Evolutionary conservation across 495 filamentous ascomycete genomes (phyloP), one percentile per base, ranked within the genome.

Genomic region (Sordaria brevicollis): DNA sequence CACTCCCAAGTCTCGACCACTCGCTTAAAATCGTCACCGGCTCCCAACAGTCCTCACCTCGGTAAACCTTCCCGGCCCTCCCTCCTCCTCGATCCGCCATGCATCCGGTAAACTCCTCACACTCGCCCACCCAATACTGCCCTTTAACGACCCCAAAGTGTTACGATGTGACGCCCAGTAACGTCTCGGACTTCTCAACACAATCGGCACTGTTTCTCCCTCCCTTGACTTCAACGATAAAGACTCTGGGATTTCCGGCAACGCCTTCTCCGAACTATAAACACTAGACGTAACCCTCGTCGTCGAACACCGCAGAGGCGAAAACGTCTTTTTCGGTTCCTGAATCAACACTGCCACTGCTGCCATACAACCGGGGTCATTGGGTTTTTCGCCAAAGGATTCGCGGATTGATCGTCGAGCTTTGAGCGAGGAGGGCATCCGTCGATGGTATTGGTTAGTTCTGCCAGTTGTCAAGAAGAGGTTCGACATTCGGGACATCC

Each of bases 311-410:
- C 69, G n/a, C n/a, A n/a, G n/a, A n/a, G n/a, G 70, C 13, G 70
- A 34, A 13, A 39, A 67, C 19, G 70, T 68, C 25, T 71, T 72
- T 1, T 9, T 70, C 19, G 72, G 54, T n/a, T 72, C 49, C 49
- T 6, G 49, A 62, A 62, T 35, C 8, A 67, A n/a, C 39, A 77
- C 38, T 2, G 66, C 70, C 15, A 72, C 65, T 2, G n/a, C n/a
- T n/a, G n/a, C n/a, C n/a, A n/a, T n/a, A n/a, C n/a, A n/a, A n/a
- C 71, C 75, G 1, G 75, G 75, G 31, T 77, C 75, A 13, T 77
- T 77, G 36, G 71, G 49, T 43, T 77, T 77, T 43, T 77, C 75
- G 31, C 75, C 75, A 54, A 77, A 77, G 36, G 75, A 77, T 62
- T 77, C 75, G 13, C 75, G 66, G 10, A 75, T 49, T 8, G 69